Percentiles rank a stretch among this genome's conserved stretches.
Conservation (phyloP, 1,284 basidiomycete genomes). For the Salmacisia buchloeana region DNA sequence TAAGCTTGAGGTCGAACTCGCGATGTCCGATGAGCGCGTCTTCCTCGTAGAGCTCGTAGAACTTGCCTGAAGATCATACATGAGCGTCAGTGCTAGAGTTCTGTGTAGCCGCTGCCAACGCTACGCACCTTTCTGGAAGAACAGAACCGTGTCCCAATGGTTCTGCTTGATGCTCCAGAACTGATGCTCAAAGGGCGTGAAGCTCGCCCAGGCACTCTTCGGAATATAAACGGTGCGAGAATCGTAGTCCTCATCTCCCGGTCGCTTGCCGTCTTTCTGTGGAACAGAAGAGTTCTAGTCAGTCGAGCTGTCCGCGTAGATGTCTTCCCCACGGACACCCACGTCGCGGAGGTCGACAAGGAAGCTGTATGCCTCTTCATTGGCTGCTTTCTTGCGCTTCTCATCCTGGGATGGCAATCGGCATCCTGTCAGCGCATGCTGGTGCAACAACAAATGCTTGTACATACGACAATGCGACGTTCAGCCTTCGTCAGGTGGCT, state of each 20-base stretch:
- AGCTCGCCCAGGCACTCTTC: slow-evolving; percentile 68
- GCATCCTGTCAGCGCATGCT: background rate
- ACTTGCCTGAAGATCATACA: slow-evolving; percentile 37
- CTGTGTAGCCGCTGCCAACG: slow-evolving; percentile 24
- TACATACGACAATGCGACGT: slow-evolving; percentile 55
- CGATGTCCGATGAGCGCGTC: slow-evolving; percentile 51
- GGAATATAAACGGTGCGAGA: slow-evolving; percentile 83
- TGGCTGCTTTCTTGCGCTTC: slow-evolving; percentile 64
- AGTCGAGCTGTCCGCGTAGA: background rate
- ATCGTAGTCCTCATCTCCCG: slow-evolving; percentile 83
- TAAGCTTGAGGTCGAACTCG: slow-evolving; percentile 57
- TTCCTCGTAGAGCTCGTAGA: slow-evolving; percentile 49
- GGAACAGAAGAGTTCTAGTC: slow-evolving; percentile 51
- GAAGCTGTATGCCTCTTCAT: slow-evolving; percentile 78
- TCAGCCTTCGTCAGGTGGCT: slow-evolving; percentile 81
- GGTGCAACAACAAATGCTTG: background rate
- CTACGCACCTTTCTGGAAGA: slow-evolving; percentile 83
- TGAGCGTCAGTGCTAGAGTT: background rate
- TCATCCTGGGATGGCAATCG: slow-evolving; percentile 14
- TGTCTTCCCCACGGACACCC: slow-evolving; percentile 35
- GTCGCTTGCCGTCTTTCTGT: slow-evolving; percentile 69
- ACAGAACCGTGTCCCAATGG: slow-evolving; percentile 63
- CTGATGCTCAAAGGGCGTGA: slow-evolving; percentile 87
- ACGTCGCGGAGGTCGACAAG: slow-evolving; percentile 69
- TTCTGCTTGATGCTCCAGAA: slow-evolving; percentile 49